These are phyloP conservation scores for Panicum miliaceum DNA, from an alignment of 176 grass and related monocot species.

Conservation along the genomic window DNA sequence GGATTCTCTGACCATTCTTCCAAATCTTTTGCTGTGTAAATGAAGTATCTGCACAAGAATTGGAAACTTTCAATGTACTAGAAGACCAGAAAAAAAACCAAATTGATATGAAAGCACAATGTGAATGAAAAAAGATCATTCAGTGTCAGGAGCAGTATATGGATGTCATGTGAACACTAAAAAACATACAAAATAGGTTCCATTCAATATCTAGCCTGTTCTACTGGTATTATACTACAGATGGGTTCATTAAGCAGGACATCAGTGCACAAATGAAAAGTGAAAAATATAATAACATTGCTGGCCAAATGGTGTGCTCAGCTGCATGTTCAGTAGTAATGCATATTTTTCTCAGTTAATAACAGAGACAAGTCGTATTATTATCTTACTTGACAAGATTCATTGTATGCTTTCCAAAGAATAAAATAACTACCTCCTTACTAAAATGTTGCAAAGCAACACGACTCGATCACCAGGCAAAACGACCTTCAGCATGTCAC, in stretches of 20 bases:
- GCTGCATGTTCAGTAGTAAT: background rate
- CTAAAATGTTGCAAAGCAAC: slow-evolving; percentile 91
- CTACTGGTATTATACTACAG: slow-evolving; percentile 21
- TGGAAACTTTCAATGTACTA: slow-evolving; percentile 19
- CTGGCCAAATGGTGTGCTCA: slow-evolving; percentile 13
- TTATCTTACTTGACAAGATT: slow-evolving; percentile 20
- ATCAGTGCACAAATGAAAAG: slow-evolving; percentile 1
- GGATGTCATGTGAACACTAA: background rate
- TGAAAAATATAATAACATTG: background rate
- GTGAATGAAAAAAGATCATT: background rate
- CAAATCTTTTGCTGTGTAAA: slow-evolving; percentile 95
- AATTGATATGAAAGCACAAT: background rate
- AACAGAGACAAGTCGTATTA: background rate
- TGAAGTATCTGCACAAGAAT: slow-evolving; percentile 74
- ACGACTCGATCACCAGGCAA: slow-evolving; percentile 77
- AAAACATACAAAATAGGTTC: background rate
- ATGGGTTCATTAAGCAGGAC: background rate
- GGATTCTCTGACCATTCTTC: slow-evolving; percentile 90
- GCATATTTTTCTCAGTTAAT: slow-evolving; percentile 9
- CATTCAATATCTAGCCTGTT: background rate
- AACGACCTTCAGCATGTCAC: slow-evolving; percentile 74
- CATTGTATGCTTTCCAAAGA: slow-evolving; percentile 25
- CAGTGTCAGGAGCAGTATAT: background rate
- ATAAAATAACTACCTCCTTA: slow-evolving; percentile 75
- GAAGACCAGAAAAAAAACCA: slow-evolving; percentile 23